phyloP scores from a whole-genome alignment of 2,329 filamentous ascomycete species.

The Colletotrichum tofieldiae region DNA sequence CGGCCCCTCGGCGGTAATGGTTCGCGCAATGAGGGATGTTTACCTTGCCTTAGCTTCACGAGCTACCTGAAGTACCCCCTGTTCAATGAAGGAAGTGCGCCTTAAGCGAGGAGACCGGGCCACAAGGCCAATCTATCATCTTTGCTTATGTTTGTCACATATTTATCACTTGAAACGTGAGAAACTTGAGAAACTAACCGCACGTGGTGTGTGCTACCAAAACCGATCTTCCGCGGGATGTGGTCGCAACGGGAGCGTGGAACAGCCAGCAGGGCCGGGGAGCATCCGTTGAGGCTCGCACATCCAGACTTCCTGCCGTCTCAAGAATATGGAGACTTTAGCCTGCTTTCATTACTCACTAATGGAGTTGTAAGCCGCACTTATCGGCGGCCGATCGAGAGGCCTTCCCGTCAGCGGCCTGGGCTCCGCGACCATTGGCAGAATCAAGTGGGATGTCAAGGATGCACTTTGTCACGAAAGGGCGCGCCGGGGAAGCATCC shows the following conservation, averaged over 20 bases:
- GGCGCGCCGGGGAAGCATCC: not conserved
- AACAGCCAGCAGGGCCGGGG: not conserved
- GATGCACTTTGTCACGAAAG: not conserved
- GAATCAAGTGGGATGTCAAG: not conserved
- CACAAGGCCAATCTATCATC: not conserved
- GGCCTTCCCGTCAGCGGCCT: not conserved
- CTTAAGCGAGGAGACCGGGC: not conserved
- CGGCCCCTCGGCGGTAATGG: not conserved
- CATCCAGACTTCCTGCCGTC: not conserved
- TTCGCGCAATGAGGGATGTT: constrained; percentile 16
- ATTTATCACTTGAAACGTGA: not conserved
- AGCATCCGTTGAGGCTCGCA: not conserved
- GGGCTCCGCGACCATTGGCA: not conserved
- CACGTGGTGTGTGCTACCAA: not conserved
- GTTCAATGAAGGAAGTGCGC: not conserved
- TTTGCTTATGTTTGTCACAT: constrained; percentile 1
- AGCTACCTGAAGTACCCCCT: not conserved
- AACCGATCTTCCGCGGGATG: not conserved
- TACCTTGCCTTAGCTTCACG: not conserved
- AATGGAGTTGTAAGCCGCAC: not conserved
- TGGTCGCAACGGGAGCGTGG: not conserved
- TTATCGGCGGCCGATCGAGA: not conserved
- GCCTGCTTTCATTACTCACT: not conserved
- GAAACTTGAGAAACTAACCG: not conserved
- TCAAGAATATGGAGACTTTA: not conserved